A percentile compares a stretch with the other conserved stretches of the same genome.
Evolutionary conservation across 768 basidiomycete species (phyloP).

Genomic region (Imleria badia): DNA sequence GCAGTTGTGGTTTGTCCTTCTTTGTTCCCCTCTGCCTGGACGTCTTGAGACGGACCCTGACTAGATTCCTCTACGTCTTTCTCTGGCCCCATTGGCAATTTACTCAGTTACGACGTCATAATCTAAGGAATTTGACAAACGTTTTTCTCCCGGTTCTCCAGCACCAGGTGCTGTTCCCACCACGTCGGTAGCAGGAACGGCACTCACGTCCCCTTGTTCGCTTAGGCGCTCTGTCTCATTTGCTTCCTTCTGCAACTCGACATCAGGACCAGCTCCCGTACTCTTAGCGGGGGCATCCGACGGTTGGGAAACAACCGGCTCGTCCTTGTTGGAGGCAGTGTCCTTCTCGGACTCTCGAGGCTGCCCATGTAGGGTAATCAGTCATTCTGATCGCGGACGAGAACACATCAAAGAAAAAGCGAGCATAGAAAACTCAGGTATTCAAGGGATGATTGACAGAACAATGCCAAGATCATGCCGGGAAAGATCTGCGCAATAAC

Average conservation of each 20-base stretch:
- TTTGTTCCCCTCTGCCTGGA: background rate
- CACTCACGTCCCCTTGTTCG: background rate
- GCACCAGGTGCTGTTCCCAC: background rate
- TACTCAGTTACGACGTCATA: background rate
- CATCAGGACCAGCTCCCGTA: background rate
- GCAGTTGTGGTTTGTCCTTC: background rate
- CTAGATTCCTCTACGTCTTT: background rate
- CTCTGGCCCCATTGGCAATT: background rate
- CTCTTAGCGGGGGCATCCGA: background rate
- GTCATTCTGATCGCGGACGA: background rate
- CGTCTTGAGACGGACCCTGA: background rate
- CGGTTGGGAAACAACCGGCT: background rate
- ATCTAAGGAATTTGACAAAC: constrained; percentile 6
- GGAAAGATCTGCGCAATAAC: background rate
- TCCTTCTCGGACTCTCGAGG: background rate
- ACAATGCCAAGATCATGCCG: background rate
- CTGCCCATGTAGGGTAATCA: constrained; percentile 11
- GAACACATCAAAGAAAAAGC: background rate
- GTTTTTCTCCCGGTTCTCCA: background rate
- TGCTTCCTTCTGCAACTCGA: background rate
- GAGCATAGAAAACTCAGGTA: background rate
- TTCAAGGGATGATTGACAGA: background rate
- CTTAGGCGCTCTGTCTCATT: background rate
- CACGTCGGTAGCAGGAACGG: background rate
- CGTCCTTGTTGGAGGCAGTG: background rate